Base-by-base conservation (phyloP, 495 filamentous ascomycete genomes). In the Aspergillus bridgeri region DNA sequence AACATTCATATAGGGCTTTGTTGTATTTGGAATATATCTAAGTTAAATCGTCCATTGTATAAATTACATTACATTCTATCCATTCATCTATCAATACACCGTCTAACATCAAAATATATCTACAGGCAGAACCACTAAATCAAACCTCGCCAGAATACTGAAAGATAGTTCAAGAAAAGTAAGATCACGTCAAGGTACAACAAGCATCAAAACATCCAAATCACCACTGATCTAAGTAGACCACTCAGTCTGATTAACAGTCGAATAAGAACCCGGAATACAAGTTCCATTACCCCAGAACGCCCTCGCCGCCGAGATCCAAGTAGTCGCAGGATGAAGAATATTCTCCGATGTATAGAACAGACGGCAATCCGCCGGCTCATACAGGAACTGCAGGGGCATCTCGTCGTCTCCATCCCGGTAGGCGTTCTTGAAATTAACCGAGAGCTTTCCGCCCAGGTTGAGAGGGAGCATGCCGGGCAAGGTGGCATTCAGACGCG, bases 361-460 rank as follows among this genome's bases (percentile, higher is more conserved):
- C 24, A 63, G 56, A 22, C 66, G 65, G 52, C 65, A 72, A 43
- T 70, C 66, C 13, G 69, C 69, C 8, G 65, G 53, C 27, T 72
- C 66, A 48, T 64, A 67, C 20, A 63, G 20, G 42, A 70, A 70
- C 50, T 72, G 65, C 24, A 64, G 42, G 21, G 69, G 69, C 22
- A 47, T 29, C 5, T 27, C 17, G 6, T 27, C 45, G n/a, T 69
- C 48, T 20, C 24, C 60, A 15, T 49, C 25, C 9, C 48, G 29
- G 51, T 60, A 64, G 15, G 19, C 27, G 53, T 65, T 64, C 23
- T 9, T 50, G 19, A 22, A 43, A 23, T 18, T 54, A n/a, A 48
- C 18, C 48, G 19, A 27, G 7, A 38, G 4, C 33, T 8, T 38
- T 4, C 9, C 9, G 9, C 7, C 25, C 7, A 15, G 9, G 7